Evolutionary conservation across 2,329 filamentous ascomycete genomes (phyloP).

Genomic region (Cylindrodendrum hubeiense): DNA sequence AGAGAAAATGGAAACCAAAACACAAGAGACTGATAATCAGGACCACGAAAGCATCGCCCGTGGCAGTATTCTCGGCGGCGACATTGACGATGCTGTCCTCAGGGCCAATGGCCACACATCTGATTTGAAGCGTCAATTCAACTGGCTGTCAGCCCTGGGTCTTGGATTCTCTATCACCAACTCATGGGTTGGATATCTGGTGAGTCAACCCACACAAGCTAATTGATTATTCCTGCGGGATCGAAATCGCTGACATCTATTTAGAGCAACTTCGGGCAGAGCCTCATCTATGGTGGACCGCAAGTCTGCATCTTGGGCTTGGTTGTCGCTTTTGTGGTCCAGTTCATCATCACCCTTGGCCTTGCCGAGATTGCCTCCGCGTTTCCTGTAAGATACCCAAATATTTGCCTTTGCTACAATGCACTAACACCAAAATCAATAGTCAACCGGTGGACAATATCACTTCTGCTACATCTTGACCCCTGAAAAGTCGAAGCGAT

Average conservation of each 20-base stretch:
- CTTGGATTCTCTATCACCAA: constrained; percentile 30
- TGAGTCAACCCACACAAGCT: neutral
- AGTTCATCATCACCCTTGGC: constrained; percentile 25
- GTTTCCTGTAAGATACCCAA: constrained; percentile 15
- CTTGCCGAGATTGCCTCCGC: constrained; percentile 28
- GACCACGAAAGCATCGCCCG: constrained; percentile 17
- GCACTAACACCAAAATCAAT: neutral
- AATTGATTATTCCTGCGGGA: neutral
- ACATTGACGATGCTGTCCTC: constrained; percentile 25
- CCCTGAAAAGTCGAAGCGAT: constrained; percentile 14
- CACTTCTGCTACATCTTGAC: constrained; percentile 30
- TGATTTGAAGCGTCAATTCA: constrained; percentile 26
- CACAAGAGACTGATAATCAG: neutral
- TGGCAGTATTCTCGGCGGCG: constrained; percentile 10
- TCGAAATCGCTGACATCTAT: neutral
- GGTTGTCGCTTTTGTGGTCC: constrained; percentile 18
- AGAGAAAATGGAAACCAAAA: constrained; percentile 1
- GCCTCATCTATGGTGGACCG: constrained; percentile 24
- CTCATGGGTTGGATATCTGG: constrained; percentile 27
- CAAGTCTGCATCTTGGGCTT: constrained; percentile 20
- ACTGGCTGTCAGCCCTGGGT: constrained; percentile 24
- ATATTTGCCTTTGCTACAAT: neutral
- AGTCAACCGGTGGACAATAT: constrained; percentile 28
- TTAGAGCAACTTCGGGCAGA: constrained; percentile 28
- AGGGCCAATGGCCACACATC: constrained; percentile 24